A percentile compares a stretch with the other conserved stretches of the same genome.
phyloP scores from a whole-genome alignment of 2,329 filamentous ascomycete genomes.

The Aureobasidium musti region DNA sequence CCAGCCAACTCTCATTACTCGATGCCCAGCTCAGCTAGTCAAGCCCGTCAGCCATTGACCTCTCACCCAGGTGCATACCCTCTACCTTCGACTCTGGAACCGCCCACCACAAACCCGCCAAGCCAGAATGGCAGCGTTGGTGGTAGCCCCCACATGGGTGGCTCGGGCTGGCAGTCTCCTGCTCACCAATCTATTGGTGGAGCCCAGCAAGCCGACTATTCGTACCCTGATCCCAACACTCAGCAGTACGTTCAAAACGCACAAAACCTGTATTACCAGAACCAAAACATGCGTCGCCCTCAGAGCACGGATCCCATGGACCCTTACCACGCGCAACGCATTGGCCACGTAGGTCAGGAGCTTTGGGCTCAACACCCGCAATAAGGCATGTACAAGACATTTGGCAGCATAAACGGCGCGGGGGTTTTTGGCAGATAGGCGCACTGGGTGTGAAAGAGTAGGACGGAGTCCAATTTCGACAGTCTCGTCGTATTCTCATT shows the following conservation, averaged over 20 bases:
- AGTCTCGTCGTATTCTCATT: slow-evolving; percentile 6
- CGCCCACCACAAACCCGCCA: slow-evolving; percentile 74
- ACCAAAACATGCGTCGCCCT: slow-evolving; percentile 66
- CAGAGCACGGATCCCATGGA: slow-evolving; percentile 67
- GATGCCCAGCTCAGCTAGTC: slow-evolving; percentile 57
- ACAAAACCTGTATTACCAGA: slow-evolving; percentile 71
- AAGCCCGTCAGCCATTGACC: slow-evolving; percentile 63
- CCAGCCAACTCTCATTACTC: slow-evolving; percentile 63
- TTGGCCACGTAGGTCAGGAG: slow-evolving; percentile 56
- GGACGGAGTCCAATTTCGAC: slow-evolving; percentile 14
- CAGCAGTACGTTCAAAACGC: slow-evolving; percentile 52
- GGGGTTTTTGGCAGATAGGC: slow-evolving; percentile 16
- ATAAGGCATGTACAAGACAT: slow-evolving; percentile 25
- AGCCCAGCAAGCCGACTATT: slow-evolving; percentile 67
- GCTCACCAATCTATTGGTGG: slow-evolving; percentile 72
- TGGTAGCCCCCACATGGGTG: slow-evolving; percentile 82
- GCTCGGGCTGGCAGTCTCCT: slow-evolving; percentile 83
- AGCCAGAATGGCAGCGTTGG: slow-evolving; percentile 72
- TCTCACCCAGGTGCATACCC: slow-evolving; percentile 68
- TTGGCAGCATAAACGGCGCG: background rate
- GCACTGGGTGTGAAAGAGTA: background rate
- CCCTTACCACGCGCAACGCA: slow-evolving; percentile 63
- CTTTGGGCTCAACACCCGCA: slow-evolving; percentile 56
- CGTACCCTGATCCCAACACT: slow-evolving; percentile 74
- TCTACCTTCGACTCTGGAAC: slow-evolving; percentile 75